Conservation (phyloP, 495 filamentous ascomycete genomes). For the Penicillium lagena region DNA sequence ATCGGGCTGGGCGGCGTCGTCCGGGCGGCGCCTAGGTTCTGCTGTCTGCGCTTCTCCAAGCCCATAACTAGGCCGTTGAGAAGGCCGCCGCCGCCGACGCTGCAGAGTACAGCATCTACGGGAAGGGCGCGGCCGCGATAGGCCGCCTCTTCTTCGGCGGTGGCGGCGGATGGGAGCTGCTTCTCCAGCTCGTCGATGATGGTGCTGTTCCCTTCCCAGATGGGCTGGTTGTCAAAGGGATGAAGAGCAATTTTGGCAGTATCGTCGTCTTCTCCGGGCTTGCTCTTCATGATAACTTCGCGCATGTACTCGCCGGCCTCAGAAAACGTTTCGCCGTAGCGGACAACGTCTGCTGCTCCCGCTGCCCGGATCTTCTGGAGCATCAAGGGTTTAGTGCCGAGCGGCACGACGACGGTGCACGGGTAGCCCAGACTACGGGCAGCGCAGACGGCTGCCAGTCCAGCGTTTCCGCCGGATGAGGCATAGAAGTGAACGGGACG, state of each 20-base stretch:
- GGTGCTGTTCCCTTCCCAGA: constrained; percentile 76
- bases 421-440: constrained; percentile 60
- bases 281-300: constrained; percentile 49
- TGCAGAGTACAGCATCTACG: constrained; percentile 70
- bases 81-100: constrained; percentile 84
- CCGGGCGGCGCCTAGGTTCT: background rate
- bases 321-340: constrained; percentile 63
- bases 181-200: constrained; percentile 66
- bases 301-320: constrained; percentile 73
- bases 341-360: constrained; percentile 65
- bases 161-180: constrained; percentile 43
- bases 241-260: constrained; percentile 73
- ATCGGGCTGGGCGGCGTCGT: constrained; percentile 20
- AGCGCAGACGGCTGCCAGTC: constrained; percentile 81
- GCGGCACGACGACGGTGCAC: constrained; percentile 77
- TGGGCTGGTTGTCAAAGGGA: constrained; percentile 80
- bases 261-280: constrained; percentile 21
- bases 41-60: constrained; percentile 44
- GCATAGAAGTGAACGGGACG: constrained; percentile 71
- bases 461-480: constrained; percentile 85
- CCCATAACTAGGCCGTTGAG: constrained; percentile 74
- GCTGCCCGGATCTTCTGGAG: constrained; percentile 61
- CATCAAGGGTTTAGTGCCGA: constrained; percentile 62
- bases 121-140: constrained; percentile 27
- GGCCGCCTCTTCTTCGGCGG: constrained; percentile 24